Evolutionary conservation across 352 stramenopile genomes (phyloP).

Genomic region (Pythium aristosporum): DNA sequence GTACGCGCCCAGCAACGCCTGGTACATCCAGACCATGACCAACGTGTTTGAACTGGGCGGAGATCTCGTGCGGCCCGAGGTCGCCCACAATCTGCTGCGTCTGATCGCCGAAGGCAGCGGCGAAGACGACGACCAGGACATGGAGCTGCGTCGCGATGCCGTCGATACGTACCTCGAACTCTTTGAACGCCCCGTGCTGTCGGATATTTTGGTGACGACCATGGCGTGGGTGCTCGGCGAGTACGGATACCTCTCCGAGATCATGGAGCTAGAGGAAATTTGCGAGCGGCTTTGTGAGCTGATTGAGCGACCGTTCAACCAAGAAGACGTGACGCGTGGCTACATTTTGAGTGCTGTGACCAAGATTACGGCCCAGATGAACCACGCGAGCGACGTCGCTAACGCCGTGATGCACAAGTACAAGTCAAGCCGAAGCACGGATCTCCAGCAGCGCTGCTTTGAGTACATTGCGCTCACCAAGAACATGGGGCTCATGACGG

Average conservation of each 20-base stretch:
- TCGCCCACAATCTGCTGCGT: slow-evolving; percentile 97
- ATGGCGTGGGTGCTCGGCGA: slow-evolving; percentile 99
- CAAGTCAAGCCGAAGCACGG: slow-evolving; percentile 93
- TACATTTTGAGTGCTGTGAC: slow-evolving; percentile 96
- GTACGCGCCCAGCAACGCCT: slow-evolving; percentile 96
- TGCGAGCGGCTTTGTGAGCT: slow-evolving; percentile 94
- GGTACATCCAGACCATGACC: slow-evolving; percentile 99
- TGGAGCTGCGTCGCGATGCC: slow-evolving; percentile 95
- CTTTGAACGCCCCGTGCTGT: slow-evolving; percentile 93
- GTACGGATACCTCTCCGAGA: slow-evolving; percentile 97
- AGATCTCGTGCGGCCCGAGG: slow-evolving; percentile 96
- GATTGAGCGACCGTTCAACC: slow-evolving; percentile 80
- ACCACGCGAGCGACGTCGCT: slow-evolving; percentile 84
- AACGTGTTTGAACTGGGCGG: slow-evolving; percentile 95
- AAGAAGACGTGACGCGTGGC: slow-evolving; percentile 92
- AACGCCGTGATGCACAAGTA: slow-evolving; percentile 97
- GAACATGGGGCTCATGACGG: slow-evolving; percentile 88
- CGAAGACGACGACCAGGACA: slow-evolving; percentile 96
- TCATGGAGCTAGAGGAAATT: slow-evolving; percentile 93
- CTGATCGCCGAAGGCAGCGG: slow-evolving; percentile 97
- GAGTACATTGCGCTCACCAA: slow-evolving; percentile 97
- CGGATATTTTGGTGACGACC: slow-evolving; percentile 95
- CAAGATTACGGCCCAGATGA: slow-evolving; percentile 97
- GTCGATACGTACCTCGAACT: slow-evolving; percentile 97
- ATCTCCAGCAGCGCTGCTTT: slow-evolving; percentile 98